Evolutionary conservation across 108 stramenopile species (phyloP), one percentile per base, ranked within the genome.

Genomic region (Cyclotella kingstonii): DNA sequence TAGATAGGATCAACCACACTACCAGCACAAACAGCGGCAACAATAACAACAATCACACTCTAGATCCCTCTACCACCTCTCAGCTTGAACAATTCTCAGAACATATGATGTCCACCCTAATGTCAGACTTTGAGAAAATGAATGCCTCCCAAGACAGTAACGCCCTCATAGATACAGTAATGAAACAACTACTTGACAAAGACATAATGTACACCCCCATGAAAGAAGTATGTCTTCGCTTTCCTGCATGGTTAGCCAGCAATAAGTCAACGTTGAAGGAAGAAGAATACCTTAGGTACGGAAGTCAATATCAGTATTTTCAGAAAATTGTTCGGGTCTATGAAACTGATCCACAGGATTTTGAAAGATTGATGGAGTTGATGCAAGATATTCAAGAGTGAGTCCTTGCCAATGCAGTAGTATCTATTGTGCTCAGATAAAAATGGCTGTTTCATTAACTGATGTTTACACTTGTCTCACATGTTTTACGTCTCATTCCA

Each of bases 151-250:
- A 79, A 49, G 87, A 87, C n/a, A n/a, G n/a, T 51, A 66, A 86
- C 30, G 82, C 55, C 19, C 5, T 66, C 45, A 76, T 98, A 25
- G 95, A 97, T 60, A 88, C 89, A 31, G 91, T 98, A 78, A 95
- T 97, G 95, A 66, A 89, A 61, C 95, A 96, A 64, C 70, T 98
- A 11, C 62, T 98, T 36, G 78, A 86, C 56, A 92, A 86, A 50
- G 98, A 97, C 33, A 63, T 98, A 63, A 97, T 98, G 98, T 98
- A 96, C 84, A 90, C 91, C 61, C 98, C 98, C 29, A 94, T 96
- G 81, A 93, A 94, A 68, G 96, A 96, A 2, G 70, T 72, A 2
- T 65, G 64, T 46, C 14, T 52, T 93, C 54, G 80, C 75, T 99
- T 90, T 68, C 97, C 97, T 6, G 73, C 65, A 30, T 98, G 96